A percentile compares a stretch with the other conserved stretches of the same genome.
Conservation (phyloP, 805 yeast genomes). For the Candida vartiovaarae region DNA sequence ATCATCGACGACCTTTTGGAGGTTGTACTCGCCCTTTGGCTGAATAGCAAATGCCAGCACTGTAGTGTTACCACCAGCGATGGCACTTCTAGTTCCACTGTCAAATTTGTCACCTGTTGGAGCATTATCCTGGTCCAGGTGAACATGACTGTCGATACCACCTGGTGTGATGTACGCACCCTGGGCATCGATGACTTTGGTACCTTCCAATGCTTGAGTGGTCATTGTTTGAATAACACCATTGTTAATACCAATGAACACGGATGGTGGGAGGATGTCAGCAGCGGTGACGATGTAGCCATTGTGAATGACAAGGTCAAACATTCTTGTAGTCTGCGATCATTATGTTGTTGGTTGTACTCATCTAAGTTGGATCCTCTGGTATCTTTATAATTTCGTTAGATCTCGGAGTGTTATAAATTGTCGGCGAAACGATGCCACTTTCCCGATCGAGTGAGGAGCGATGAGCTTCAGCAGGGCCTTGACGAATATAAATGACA, state of each 20-base stretch:
- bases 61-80: constrained; percentile 46
- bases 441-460: neutral
- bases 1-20: constrained; percentile 25
- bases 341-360: neutral
- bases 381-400: too few species aligned
- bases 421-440: neutral
- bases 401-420: too few species aligned
- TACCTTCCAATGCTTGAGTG: constrained; percentile 21
- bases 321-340: neutral
- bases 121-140: constrained; percentile 35
- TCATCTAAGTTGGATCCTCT: too few species aligned
- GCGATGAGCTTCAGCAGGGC: neutral
- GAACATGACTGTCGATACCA: constrained; percentile 46
- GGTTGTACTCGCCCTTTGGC: constrained; percentile 25
- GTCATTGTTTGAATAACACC: constrained; percentile 34
- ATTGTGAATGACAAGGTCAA: constrained; percentile 24
- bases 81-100: constrained; percentile 37
- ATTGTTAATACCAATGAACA: constrained; percentile 34
- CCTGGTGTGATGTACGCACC: constrained; percentile 45
- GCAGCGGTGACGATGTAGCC: constrained; percentile 27
- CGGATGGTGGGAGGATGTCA: constrained; percentile 27
- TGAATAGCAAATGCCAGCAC: constrained; percentile 42
- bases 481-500: neutral
- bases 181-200: constrained; percentile 34
- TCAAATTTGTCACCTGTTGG: constrained; percentile 39